Evolutionary conservation across 768 basidiomycete genomes (phyloP), one percentile per base, ranked within the genome.

Genomic region (Lactifluus volemus): DNA sequence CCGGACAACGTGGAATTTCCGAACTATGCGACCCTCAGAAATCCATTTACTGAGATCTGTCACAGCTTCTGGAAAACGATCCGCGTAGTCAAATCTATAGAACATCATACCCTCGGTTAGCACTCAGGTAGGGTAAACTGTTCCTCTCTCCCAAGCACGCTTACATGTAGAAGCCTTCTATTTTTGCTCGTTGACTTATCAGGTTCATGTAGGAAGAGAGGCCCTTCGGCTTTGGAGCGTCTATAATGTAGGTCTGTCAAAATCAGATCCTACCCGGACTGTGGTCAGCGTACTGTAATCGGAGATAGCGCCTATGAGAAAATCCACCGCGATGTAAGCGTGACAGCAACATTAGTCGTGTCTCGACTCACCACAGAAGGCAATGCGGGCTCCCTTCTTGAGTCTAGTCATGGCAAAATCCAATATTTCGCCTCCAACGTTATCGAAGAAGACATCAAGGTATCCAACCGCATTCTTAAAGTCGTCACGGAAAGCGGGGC

Each of bases 371-470:
- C 93, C 95, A 66, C 93, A 96, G 19, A 93, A 71, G 14, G 82
- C 82, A 59, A 97, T 81, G 56, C 94, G 77, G 5, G 92, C 94
- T 47, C 82, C 75, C 70, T 83, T 79, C 45, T 92, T 92, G 68
- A 98, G 70, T 53, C 88, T 77, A 29, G 81, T 81, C 60, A 97
- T 73, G 49, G 83, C 80, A 67, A 93, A 77, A 70, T 96, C 87
- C 58, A 98, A 76, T 42, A 92, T 89, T 34, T 91, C 88, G 3
- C 88, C 88, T 70, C 77, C 85, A 54, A 91, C 88, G 61, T 91
- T 90, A 70, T 92, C 90, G 67, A 93, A 93, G 71, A 77, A 92
- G 1, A 88, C 87, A 65, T 95, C 89, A n/a, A 92, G 65, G 66
- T 84, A 89, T 3, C 89, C 89, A 49, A 89, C 79, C 14, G 73